Conservation (phyloP, 257 asterid species). For the Solanum tarapatanum region DNA sequence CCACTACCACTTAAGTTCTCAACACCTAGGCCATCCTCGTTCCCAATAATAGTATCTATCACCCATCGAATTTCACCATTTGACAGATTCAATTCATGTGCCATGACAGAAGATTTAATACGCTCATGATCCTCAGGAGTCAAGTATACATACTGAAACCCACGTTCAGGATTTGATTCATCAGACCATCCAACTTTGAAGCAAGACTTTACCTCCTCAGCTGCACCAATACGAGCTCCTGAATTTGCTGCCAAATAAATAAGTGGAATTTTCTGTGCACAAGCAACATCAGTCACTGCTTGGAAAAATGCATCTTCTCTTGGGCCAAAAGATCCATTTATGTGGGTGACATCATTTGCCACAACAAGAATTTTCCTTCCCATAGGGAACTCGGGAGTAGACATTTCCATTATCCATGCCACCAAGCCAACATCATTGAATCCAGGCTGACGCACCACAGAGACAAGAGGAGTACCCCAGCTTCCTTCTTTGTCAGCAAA, state of each 20-base stretch:
- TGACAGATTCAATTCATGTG: conserved; percentile 54
- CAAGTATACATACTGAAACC: conserved; percentile 81
- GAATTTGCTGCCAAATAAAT: conserved; percentile 95
- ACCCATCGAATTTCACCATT: conserved; percentile 84
- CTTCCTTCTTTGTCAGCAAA: conserved; percentile 55
- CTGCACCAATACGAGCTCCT: conserved; percentile 98
- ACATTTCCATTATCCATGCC: conserved; percentile 92
- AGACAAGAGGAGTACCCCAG: conserved; percentile 86
- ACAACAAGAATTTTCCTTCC: conserved; percentile 76
- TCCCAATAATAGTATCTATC: conserved; percentile 79
- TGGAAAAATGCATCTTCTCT: conserved; percentile 88
- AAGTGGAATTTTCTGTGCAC: conserved; percentile 68
- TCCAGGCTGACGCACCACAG: conserved; percentile 60
- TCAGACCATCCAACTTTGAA: conserved; percentile 98
- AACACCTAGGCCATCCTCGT: conserved; percentile 83
- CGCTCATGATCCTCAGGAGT: conserved; percentile 75
- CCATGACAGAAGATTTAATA: conserved; percentile 64
- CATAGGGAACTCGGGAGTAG: conserved; percentile 88
- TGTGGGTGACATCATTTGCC: conserved; percentile 86
- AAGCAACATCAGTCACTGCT: conserved; percentile 83
- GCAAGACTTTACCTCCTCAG: conserved; percentile 96
- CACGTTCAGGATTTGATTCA: conserved; percentile 79
- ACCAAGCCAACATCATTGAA: conserved; percentile 92
- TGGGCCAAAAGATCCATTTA: conserved; percentile 93
- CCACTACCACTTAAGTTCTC: conserved; percentile 89